phyloP scores from a whole-genome alignment of 139 green algal species.

The Chlamydomonas asymmetrica region DNA sequence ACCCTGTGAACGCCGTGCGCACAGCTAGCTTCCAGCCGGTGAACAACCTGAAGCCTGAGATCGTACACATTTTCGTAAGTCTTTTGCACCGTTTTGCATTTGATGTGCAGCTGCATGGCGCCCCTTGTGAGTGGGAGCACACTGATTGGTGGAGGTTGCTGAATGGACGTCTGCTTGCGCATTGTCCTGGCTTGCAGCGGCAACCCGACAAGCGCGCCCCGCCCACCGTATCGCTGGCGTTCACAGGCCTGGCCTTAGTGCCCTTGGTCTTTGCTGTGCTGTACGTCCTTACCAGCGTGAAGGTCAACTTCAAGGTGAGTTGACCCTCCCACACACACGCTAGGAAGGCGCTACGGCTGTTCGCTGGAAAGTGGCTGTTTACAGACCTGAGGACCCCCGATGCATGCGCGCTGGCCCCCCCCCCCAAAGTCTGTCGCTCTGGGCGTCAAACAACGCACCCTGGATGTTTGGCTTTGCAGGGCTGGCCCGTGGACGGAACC shows the following conservation, averaged over 20 bases:
- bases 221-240: slow-evolving; percentile 36
- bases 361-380: no score
- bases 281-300: slow-evolving; percentile 15
- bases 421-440: neutral
- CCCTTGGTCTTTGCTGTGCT: slow-evolving; percentile 32
- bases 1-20: slow-evolving; percentile 20
- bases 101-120: no score
- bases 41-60: slow-evolving; percentile 50
- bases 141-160: no score
- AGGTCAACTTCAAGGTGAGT: slow-evolving; percentile 47
- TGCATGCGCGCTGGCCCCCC: neutral
- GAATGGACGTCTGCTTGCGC: no score
- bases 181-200: slow-evolving; percentile 31
- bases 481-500: slow-evolving; percentile 4
- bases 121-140: no score
- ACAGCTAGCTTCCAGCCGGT: slow-evolving; percentile 29
- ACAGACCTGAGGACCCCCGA: no score
- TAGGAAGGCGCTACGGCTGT: no score
- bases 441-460: neutral
- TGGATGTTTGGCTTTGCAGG: neutral
- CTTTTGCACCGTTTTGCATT: no score
- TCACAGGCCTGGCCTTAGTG: slow-evolving; percentile 37
- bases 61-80: slow-evolving; percentile 52
- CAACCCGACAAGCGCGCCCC: slow-evolving; percentile 40
- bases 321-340: neutral